Conservation (phyloP, 1,284 basidiomycete genomes). For the Polyporus tsugae region DNA sequence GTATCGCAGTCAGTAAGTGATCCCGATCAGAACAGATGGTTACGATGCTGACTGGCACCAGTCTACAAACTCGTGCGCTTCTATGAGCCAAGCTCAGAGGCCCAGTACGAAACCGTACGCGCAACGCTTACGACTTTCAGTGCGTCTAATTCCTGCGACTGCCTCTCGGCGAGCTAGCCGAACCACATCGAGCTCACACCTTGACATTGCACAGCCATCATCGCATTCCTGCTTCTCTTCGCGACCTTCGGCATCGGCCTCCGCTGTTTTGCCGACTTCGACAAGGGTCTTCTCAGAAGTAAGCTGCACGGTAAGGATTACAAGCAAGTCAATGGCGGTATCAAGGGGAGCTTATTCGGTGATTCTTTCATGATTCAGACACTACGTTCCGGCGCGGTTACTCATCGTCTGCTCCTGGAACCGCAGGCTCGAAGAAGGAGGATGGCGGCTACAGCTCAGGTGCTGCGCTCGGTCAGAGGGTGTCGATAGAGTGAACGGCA, state of each 20-base stretch:
- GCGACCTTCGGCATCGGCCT: conserved; percentile 77
- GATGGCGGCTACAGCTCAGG: conserved; percentile 45
- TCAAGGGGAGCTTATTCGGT: conserved; percentile 41
- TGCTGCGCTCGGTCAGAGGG: conserved; percentile 49
- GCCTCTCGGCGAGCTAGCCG: not conserved
- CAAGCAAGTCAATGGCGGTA: conserved; percentile 41
- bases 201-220: conserved; percentile 57
- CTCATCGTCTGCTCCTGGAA: conserved; percentile 47
- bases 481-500: conserved; percentile 56
- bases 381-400: conserved; percentile 57
- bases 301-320: conserved; percentile 77
- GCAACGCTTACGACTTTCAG: conserved; percentile 83
- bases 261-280: conserved; percentile 82
- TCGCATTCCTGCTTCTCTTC: conserved; percentile 77
- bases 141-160: conserved; percentile 49
- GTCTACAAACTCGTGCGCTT: conserved; percentile 85
- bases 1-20: conserved; percentile 58
- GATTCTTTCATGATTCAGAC: conserved; percentile 47
- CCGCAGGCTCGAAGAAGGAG: conserved; percentile 55
- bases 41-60: conserved; percentile 38
- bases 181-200: not conserved
- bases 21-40: not conserved
- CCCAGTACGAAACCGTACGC: conserved; percentile 71
- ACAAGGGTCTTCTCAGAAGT: conserved; percentile 72
- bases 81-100: conserved; percentile 65